A percentile compares a stretch with the other conserved stretches of the same genome.
Evolutionary conservation across 768 basidiomycete genomes (phyloP).

Genomic region (Tubosaeta sp.): DNA sequence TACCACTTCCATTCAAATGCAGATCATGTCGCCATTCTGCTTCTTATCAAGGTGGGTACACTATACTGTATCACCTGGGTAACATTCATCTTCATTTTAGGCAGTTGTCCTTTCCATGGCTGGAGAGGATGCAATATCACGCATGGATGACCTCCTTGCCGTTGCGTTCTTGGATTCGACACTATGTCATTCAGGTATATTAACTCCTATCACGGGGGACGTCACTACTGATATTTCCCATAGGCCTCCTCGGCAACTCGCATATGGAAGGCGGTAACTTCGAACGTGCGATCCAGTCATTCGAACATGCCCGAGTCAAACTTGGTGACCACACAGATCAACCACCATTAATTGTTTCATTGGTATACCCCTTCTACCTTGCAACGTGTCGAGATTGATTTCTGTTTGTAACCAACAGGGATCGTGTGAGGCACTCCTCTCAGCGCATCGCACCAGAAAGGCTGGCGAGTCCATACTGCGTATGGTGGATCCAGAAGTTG

Average conservation of each 20-base stretch:
- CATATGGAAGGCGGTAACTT: neutral
- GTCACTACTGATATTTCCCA: neutral
- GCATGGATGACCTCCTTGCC: neutral
- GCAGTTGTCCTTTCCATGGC: neutral
- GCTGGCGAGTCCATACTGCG: neutral
- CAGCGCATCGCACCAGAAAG: neutral
- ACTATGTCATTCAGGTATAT: neutral
- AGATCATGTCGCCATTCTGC: neutral
- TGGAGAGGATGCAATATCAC: conserved; percentile 1
- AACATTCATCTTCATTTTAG: neutral
- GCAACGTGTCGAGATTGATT: neutral
- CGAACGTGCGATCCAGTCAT: neutral
- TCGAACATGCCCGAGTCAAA: neutral
- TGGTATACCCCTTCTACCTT: neutral
- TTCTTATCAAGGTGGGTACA: conserved; percentile 1
- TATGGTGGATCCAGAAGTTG: neutral
- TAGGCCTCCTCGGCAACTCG: conserved; percentile 5
- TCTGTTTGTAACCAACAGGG: neutral
- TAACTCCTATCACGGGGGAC: neutral
- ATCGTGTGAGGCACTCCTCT: neutral
- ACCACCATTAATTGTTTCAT: neutral
- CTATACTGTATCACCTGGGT: neutral
- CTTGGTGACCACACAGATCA: neutral
- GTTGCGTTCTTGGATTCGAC: neutral
- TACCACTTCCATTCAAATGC: neutral